Evolutionary conservation across 768 basidiomycete species (phyloP).

Genomic region (Agaricus blazei): DNA sequence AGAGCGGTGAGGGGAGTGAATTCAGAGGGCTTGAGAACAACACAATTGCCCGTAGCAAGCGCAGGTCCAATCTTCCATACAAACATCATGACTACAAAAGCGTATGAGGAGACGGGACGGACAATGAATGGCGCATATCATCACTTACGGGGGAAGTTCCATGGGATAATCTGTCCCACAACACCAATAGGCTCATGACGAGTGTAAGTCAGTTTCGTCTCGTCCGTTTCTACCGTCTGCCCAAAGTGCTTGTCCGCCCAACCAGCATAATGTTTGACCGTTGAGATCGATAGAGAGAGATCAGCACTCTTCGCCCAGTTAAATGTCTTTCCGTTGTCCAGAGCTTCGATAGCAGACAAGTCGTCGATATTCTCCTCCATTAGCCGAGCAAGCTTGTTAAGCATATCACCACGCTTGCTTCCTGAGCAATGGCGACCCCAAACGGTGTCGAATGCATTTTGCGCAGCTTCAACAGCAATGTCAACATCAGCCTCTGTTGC

Average conservation of each 20-base stretch:
- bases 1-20: slow-evolving; percentile 72
- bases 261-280: slow-evolving; percentile 74
- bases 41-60: slow-evolving; percentile 73
- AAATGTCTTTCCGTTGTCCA: slow-evolving; percentile 66
- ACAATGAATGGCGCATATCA: not conserved
- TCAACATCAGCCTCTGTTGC: slow-evolving; percentile 71
- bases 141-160: slow-evolving; percentile 57
- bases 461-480: slow-evolving; percentile 62
- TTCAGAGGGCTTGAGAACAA: slow-evolving; percentile 79
- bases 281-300: slow-evolving; percentile 37
- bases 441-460: slow-evolving; percentile 41
- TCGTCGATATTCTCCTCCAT: slow-evolving; percentile 23
- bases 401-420: slow-evolving; percentile 18
- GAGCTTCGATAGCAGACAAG: slow-evolving; percentile 49
- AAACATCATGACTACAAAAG: slow-evolving; percentile 47
- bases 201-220: slow-evolving; percentile 24
- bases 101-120: not conserved
- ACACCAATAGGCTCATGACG: slow-evolving; percentile 22
- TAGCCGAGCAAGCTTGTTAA: slow-evolving; percentile 27
- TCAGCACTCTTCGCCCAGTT: slow-evolving; percentile 41
- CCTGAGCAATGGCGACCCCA: slow-evolving; percentile 67
- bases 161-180: slow-evolving; percentile 21
- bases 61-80: slow-evolving; percentile 80
- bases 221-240: slow-evolving; percentile 55
- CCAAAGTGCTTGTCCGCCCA: slow-evolving; percentile 82